Percentiles rank a stretch among this genome's conserved stretches.
Evolutionary conservation across 1,284 basidiomycete species (phyloP).

Genomic region (Malassezia caprae): DNA sequence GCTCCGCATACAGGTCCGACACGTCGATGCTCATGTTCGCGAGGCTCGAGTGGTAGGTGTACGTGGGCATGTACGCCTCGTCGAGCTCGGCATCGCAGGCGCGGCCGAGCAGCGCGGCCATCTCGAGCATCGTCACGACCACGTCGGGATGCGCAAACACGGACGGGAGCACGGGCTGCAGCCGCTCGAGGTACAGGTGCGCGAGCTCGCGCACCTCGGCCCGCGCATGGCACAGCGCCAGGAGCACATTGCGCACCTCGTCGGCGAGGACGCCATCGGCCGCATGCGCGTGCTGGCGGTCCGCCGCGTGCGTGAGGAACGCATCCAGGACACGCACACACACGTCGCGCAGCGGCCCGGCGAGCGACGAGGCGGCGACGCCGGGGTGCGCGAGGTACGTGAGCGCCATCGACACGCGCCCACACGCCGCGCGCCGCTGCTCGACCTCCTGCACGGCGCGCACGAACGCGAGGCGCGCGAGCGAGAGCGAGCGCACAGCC

Average conservation of each 20-base stretch:
- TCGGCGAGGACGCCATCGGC: constrained; percentile 63
- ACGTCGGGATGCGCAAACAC: constrained; percentile 81
- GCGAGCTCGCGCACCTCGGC: constrained; percentile 71
- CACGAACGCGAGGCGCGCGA: constrained; percentile 74
- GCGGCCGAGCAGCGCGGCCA: constrained; percentile 74
- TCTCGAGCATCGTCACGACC: constrained; percentile 68
- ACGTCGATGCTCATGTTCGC: constrained; percentile 65
- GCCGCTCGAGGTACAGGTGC: constrained; percentile 67
- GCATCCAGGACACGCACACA: constrained; percentile 63
- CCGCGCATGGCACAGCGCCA: constrained; percentile 73
- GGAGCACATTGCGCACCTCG: constrained; percentile 67
- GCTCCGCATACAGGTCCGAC: constrained; percentile 73
- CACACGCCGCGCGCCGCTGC: constrained; percentile 68
- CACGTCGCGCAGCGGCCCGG: constrained; percentile 70
- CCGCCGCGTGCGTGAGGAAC: constrained; percentile 42
- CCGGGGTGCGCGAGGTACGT: constrained; percentile 82
- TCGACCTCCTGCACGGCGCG: constrained; percentile 82
- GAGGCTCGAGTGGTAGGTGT: constrained; percentile 70
- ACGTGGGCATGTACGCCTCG: constrained; percentile 86
- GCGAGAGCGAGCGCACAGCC: constrained; percentile 62
- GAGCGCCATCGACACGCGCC: constrained; percentile 70
- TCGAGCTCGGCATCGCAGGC: constrained; percentile 82
- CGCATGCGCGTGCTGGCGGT: constrained; percentile 65
- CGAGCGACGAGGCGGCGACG: constrained; percentile 61
- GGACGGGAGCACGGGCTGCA: constrained; percentile 87